Percentiles rank a stretch among this genome's conserved stretches.
Conservation (phyloP, 140 eudicot genomes). For the Stevia rebaudiana region DNA sequence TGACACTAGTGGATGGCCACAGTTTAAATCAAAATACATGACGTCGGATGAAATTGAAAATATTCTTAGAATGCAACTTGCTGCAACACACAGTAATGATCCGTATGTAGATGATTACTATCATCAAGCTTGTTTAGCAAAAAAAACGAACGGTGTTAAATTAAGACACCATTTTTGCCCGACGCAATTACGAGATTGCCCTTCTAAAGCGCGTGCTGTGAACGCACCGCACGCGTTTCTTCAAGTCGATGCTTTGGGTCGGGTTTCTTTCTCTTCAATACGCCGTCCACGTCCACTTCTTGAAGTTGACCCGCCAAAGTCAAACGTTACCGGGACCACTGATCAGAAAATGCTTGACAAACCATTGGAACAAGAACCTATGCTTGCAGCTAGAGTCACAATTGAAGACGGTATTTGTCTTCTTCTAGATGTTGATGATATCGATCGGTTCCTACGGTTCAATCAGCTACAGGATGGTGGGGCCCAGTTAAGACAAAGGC, state of each 20-base stretch:
- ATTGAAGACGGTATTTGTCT: conserved; percentile 84
- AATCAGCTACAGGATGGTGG: conserved; percentile 78
- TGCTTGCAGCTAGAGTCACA: conserved; percentile 94
- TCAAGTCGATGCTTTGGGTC: conserved; percentile 85
- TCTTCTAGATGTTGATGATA: conserved; percentile 86
- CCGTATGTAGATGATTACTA: conserved; percentile 94
- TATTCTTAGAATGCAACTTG: conserved; percentile 75
- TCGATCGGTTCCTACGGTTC: conserved; percentile 69
- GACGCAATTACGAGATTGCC: conserved; percentile 48
- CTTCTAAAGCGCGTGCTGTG: conserved; percentile 49
- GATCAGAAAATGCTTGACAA: conserved; percentile 57
- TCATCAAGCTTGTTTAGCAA: conserved; percentile 79
- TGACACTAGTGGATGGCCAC: conserved; percentile 62
- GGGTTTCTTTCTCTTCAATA: conserved; percentile 86
- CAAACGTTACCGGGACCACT: conserved; percentile 30
- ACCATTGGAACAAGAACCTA: conserved; percentile 91
- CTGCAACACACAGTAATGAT: conserved; percentile 88
- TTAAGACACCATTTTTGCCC: conserved; percentile 85
- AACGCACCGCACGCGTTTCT: conserved; percentile 80
- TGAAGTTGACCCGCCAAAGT: conserved; percentile 70
- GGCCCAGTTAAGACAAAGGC: conserved; percentile 54
- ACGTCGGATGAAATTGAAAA: conserved; percentile 73
- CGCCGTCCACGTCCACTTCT: conserved; percentile 97
- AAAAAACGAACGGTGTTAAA: conserved; percentile 62
- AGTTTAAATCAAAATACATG: conserved; percentile 84